phyloP scores from a whole-genome alignment of 495 filamentous ascomycete species.

The Podospora pseudopauciseta region DNA sequence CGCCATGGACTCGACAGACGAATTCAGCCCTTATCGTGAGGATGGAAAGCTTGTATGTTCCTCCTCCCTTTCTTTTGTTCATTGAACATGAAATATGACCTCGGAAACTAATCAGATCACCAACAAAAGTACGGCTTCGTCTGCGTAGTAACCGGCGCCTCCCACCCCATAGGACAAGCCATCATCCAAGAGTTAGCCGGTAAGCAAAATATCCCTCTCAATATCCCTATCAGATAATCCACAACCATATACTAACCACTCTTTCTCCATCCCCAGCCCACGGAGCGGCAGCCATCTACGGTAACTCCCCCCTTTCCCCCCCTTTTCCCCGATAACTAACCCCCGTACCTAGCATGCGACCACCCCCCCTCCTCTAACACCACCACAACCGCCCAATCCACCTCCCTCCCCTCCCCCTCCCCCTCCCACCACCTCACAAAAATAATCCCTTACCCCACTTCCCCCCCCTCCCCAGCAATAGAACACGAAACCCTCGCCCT shows the following conservation, averaged over 20 bases:
- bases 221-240: too few species aligned
- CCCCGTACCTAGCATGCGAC: slow-evolving; percentile 30
- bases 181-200: slow-evolving; percentile 56
- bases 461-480: slow-evolving; percentile 34
- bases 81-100: neutral
- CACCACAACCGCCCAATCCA: slow-evolving; percentile 30
- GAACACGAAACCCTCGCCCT: slow-evolving; percentile 58
- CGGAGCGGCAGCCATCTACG: slow-evolving; percentile 61
- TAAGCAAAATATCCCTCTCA: slow-evolving; percentile 18
- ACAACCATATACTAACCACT: slow-evolving; percentile 9
- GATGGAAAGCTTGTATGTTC: slow-evolving; percentile 57
- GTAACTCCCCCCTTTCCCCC: slow-evolving; percentile 22
- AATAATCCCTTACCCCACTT: slow-evolving; percentile 56
- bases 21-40: slow-evolving; percentile 56
- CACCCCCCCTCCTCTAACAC: slow-evolving; percentile 22
- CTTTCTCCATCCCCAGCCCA: slow-evolving; percentile 41
- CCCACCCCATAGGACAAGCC: slow-evolving; percentile 55
- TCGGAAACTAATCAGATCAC: neutral
- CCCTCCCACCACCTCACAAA: slow-evolving; percentile 43
- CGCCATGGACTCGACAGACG: slow-evolving; percentile 40
- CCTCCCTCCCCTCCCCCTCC: slow-evolving; percentile 30
- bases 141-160: slow-evolving; percentile 58
- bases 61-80: neutral
- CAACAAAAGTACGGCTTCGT: slow-evolving; percentile 54
- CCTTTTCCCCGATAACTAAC: neutral